Conservation (phyloP, 1,139 yeast species). For the Sugiyamaella xylanicola region DNA sequence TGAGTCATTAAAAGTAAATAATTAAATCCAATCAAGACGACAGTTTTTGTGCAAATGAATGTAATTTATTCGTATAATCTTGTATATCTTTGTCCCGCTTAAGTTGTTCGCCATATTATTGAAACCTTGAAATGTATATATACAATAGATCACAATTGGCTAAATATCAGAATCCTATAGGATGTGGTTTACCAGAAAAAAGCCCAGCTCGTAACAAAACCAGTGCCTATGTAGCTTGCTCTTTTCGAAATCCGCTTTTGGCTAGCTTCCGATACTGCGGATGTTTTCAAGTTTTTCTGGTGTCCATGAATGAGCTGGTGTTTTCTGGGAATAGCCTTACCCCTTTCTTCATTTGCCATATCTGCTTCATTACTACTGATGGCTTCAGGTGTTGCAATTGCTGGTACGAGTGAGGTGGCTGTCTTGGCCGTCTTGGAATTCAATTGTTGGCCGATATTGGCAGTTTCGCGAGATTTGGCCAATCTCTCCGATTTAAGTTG, state of each 20-base stretch:
- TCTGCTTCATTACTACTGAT: background rate
- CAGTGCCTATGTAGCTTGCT: background rate
- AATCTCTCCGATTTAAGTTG: slow-evolving; percentile 22
- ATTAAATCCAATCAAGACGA: background rate
- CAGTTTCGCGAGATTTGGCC: slow-evolving; percentile 20
- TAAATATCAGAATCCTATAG: background rate
- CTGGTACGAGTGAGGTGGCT: background rate
- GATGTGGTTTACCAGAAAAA: background rate
- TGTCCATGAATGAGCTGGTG: background rate
- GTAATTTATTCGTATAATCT: background rate
- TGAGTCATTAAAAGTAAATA: slow-evolving; percentile 44
- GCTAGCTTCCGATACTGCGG: background rate
- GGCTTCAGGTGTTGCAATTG: background rate
- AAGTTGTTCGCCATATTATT: background rate
- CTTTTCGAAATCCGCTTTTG: background rate
- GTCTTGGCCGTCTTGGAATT: background rate
- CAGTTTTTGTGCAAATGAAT: background rate
- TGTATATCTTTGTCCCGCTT: background rate
- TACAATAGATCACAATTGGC: background rate
- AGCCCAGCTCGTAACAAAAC: too few relatives aligned
- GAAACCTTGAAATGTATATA: background rate
- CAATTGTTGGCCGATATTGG: slow-evolving; percentile 1
- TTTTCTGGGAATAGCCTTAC: background rate
- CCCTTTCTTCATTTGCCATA: slow-evolving; percentile 1
- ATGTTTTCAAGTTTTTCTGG: background rate